Evolutionary conservation across 805 yeast species (phyloP).

Genomic region (Lachancea kluyveri): DNA sequence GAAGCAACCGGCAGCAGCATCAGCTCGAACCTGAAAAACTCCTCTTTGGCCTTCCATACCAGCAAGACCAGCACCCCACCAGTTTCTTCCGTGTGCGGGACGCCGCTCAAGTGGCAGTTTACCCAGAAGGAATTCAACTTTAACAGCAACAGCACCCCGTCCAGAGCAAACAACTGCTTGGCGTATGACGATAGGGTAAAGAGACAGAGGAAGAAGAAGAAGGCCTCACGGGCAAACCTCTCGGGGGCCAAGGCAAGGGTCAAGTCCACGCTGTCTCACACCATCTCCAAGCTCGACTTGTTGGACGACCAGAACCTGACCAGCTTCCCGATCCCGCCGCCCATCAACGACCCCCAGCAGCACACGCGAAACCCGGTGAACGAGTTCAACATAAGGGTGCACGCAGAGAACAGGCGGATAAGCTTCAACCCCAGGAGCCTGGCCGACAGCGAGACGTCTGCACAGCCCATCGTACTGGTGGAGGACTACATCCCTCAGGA

Average conservation of each 20-base stretch:
- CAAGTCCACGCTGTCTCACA: conserved; percentile 18
- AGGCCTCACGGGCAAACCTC: conserved; percentile 7
- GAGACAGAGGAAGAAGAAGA: conserved; percentile 6
- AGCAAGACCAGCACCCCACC: no score
- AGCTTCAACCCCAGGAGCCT: conserved; percentile 7
- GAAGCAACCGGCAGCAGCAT: no score
- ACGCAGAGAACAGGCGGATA: conserved; percentile 9
- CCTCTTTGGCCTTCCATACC: no score
- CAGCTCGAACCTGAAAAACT: no score
- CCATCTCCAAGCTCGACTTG: conserved; percentile 27
- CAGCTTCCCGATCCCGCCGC: conserved; percentile 28
- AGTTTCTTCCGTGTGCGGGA: conserved; percentile 8
- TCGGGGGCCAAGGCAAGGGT: conserved; percentile 28
- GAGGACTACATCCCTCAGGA: conserved; percentile 25
- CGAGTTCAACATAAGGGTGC: conserved; percentile 9
- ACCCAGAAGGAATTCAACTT: conserved; percentile 23
- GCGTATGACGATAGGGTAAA: conserved; percentile 5
- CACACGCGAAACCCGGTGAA: conserved; percentile 2
- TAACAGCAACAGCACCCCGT: conserved; percentile 29
- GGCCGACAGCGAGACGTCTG: conserved; percentile 8
- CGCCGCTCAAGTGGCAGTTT: conserved; percentile 24
- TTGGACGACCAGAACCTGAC: conserved; percentile 26
- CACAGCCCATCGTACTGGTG: conserved; percentile 23
- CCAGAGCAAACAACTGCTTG: conserved; percentile 19
- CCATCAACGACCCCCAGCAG: conserved; percentile 6